Evolutionary conservation across 2,329 filamentous ascomycete genomes (phyloP).

Genomic region (Paecilomyces variotii): DNA sequence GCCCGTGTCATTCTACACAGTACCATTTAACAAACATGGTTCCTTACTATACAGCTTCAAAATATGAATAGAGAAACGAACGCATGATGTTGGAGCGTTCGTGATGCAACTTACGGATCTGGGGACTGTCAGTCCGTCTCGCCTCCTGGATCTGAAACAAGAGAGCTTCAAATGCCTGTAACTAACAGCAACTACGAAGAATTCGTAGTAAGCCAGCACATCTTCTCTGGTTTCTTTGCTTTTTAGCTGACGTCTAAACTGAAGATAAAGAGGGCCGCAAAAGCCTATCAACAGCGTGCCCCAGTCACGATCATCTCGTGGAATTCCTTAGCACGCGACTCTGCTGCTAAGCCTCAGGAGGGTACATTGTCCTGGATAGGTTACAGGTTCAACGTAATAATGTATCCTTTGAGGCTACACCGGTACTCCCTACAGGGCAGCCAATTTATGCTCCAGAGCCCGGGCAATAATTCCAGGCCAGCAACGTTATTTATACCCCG

Average conservation of each 20-base stretch:
- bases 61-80: not conserved
- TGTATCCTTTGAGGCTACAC: not conserved
- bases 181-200: not conserved
- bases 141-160: not conserved
- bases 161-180: not conserved
- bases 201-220: not conserved
- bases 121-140: not conserved
- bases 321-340: not conserved
- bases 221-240: not conserved
- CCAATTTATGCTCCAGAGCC: not conserved
- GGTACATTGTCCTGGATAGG: not conserved
- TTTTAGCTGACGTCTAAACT: not conserved
- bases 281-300: not conserved
- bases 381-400: too few relatives aligned
- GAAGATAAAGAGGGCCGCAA: not conserved
- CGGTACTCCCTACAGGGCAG: not conserved
- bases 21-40: not conserved
- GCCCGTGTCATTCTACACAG: not conserved
- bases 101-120: not conserved
- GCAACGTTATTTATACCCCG: not conserved
- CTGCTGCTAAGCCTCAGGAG: not conserved
- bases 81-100: not conserved
- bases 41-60: not conserved
- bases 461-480: not conserved
- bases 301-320: not conserved